Evolutionary conservation across 495 filamentous ascomycete genomes (phyloP).

Genomic region (Barbatosphaeria neglecta): DNA sequence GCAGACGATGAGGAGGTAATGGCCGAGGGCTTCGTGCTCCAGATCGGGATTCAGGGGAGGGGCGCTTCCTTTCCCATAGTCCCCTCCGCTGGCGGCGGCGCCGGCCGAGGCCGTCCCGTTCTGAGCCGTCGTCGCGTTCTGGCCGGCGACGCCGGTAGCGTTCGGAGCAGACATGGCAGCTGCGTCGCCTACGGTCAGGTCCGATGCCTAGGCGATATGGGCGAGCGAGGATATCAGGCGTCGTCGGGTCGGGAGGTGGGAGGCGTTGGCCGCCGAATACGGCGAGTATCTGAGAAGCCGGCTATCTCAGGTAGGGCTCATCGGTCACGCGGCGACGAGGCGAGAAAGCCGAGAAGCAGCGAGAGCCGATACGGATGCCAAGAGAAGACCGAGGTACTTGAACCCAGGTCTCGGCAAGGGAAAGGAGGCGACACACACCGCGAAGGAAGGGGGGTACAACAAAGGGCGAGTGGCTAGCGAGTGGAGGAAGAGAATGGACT

Average conservation of each 20-base stretch:
- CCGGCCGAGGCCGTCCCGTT: neutral
- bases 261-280: neutral
- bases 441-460: too few relatives aligned
- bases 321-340: neutral
- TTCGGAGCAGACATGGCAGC: neutral
- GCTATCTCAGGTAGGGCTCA: neutral
- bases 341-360: neutral
- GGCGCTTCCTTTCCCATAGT: neutral
- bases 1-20: slow-evolving; percentile 37
- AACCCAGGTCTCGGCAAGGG: too few relatives aligned
- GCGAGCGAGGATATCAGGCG: too few relatives aligned
- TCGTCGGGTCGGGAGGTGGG: neutral
- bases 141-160: neutral
- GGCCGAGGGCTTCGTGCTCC: slow-evolving; percentile 31
- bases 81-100: neutral
- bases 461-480: neutral
- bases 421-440: too few relatives aligned
- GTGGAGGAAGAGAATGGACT: neutral
- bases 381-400: too few relatives aligned
- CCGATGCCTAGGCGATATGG: too few relatives aligned
- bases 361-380: neutral
- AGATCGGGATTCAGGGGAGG: slow-evolving; percentile 6
- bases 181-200: too few relatives aligned
- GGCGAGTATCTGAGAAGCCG: neutral
- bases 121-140: neutral